Evolutionary conservation across 2,329 filamentous ascomycete species (phyloP).

Genomic region (Fusarium sp.): DNA sequence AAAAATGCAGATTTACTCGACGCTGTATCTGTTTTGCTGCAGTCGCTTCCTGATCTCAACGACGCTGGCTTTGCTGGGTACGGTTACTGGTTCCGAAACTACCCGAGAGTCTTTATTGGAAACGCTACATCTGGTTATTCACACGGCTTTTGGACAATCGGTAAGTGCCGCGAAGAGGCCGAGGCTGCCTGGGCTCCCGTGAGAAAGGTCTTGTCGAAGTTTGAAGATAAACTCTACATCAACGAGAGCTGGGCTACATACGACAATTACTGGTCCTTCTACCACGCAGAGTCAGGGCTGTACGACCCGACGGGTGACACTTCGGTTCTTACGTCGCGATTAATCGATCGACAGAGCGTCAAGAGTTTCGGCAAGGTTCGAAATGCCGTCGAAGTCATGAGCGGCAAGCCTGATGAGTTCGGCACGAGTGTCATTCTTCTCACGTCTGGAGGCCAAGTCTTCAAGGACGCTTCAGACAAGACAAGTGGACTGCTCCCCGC

Average conservation of each 20-base stretch:
- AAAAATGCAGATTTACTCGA: slow-evolving; percentile 18
- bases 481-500: slow-evolving; percentile 7
- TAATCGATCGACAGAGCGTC: slow-evolving; percentile 14
- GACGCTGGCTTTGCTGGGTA: slow-evolving; percentile 32
- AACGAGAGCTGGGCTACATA: slow-evolving; percentile 27
- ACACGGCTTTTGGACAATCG: slow-evolving; percentile 23
- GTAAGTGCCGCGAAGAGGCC: background rate
- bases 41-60: slow-evolving; percentile 26
- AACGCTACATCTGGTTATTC: slow-evolving; percentile 28
- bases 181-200: slow-evolving; percentile 15
- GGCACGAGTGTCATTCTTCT: slow-evolving; percentile 24
- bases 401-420: slow-evolving; percentile 14
- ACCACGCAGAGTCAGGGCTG: slow-evolving; percentile 10
- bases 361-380: background rate
- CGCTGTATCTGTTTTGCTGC: background rate
- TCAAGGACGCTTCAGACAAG: slow-evolving; percentile 19
- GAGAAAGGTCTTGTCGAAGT: slow-evolving; percentile 1
- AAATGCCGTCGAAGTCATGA: slow-evolving; percentile 17
- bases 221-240: slow-evolving; percentile 20
- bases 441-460: slow-evolving; percentile 21
- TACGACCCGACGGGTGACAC: slow-evolving; percentile 15
- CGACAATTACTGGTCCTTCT: slow-evolving; percentile 29
- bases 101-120: slow-evolving; percentile 1
- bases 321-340: slow-evolving; percentile 6
- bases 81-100: slow-evolving; percentile 31